Evolutionary conservation across 768 basidiomycete genomes (phyloP).

Genomic region (Kwoniella europaea): DNA sequence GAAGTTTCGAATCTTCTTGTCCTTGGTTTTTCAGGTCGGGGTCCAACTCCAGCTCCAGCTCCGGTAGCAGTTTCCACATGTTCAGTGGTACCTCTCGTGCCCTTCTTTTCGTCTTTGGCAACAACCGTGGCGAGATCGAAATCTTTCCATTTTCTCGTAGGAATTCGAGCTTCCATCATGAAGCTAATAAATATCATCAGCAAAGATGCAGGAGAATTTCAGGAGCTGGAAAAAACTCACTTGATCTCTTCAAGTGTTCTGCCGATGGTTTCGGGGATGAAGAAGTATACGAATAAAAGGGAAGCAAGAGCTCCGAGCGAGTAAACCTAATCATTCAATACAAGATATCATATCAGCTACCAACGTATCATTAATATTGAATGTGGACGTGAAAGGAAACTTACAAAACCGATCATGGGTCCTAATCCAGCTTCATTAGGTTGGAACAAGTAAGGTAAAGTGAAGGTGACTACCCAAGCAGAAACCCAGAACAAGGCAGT

Average conservation of each 20-base stretch:
- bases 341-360: not conserved
- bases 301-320: slow-evolving; percentile 36
- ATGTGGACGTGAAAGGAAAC: slow-evolving; percentile 5
- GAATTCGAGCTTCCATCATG: slow-evolving; percentile 51
- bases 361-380: not conserved
- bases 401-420: slow-evolving; percentile 56
- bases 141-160: slow-evolving; percentile 46
- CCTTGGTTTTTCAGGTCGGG: slow-evolving; percentile 9
- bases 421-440: slow-evolving; percentile 42
- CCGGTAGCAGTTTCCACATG: slow-evolving; percentile 25
- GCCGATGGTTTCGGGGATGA: slow-evolving; percentile 54
- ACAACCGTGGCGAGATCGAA: slow-evolving; percentile 48
- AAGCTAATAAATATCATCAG: slow-evolving; percentile 25
- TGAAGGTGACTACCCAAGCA: slow-evolving; percentile 58
- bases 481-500: slow-evolving; percentile 58
- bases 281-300: slow-evolving; percentile 53
- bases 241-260: slow-evolving; percentile 53
- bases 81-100: slow-evolving; percentile 31
- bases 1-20: slow-evolving; percentile 19
- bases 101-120: slow-evolving; percentile 43
- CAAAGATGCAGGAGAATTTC: not conserved
- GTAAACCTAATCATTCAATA: slow-evolving; percentile 31
- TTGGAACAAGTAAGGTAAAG: slow-evolving; percentile 57
- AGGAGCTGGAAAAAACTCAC: slow-evolving; percentile 12
- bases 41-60: not conserved